Percentiles rank a stretch among this genome's conserved stretches.
Conservation (phyloP, 2,329 filamentous ascomycete species). For the Sporothrix brasiliensis region DNA sequence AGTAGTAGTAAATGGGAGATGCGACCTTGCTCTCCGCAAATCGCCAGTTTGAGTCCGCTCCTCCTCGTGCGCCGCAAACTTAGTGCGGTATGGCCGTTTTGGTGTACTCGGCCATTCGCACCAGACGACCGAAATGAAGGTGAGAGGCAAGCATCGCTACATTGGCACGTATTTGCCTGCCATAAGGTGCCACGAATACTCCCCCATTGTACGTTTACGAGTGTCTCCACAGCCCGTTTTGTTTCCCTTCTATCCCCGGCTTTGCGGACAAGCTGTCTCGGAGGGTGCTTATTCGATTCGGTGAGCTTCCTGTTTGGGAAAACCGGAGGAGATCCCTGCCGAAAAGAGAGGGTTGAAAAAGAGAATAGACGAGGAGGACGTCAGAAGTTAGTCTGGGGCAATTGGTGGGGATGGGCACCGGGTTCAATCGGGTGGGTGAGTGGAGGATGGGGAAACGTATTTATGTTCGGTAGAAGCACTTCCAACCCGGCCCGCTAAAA, state of each 20-base stretch:
- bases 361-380: background rate
- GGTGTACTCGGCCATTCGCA: conserved; percentile 8
- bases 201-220: background rate
- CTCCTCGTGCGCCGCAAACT: background rate
- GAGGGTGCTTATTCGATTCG: background rate
- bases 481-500: background rate
- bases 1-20: background rate
- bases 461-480: no score
- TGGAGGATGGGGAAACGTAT: no score
- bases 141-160: background rate
- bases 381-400: conserved; percentile 16
- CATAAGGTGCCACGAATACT: background rate
- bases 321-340: conserved; percentile 8
- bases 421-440: no score
- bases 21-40: background rate
- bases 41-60: no score
- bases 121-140: conserved; percentile 9
- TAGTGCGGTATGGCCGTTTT: background rate
- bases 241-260: background rate
- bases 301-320: conserved; percentile 23
- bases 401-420: background rate
- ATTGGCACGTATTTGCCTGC: conserved; percentile 9
- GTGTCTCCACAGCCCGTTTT: background rate
- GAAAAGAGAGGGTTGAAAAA: background rate
- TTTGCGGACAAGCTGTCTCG: background rate